These are phyloP conservation scores for Mortierella sp. DNA, from an alignment of 371 early-diverging fungal species.

Conservation along the genomic window DNA sequence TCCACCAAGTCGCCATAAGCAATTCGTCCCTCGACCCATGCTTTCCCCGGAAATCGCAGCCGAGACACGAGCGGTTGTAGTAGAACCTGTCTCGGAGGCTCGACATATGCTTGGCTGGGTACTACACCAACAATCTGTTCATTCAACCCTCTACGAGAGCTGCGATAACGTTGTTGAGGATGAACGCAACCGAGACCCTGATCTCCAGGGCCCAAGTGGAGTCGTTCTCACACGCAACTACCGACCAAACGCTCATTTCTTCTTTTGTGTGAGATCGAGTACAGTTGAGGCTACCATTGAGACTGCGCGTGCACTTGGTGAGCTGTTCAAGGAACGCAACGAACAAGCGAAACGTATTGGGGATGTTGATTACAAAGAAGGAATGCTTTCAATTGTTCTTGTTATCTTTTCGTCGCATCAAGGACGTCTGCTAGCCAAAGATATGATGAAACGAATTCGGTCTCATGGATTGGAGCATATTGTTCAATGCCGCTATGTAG, in stretches of 20 bases:
- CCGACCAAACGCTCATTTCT: slow-evolving; percentile 42
- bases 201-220: slow-evolving; percentile 25
- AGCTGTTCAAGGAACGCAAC: slow-evolving; percentile 27
- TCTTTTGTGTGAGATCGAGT: slow-evolving; percentile 23
- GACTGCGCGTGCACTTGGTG: slow-evolving; percentile 28
- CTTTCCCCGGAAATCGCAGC: slow-evolving; percentile 32
- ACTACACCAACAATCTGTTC: slow-evolving; percentile 24
- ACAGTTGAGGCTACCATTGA: slow-evolving; percentile 22
- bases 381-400: slow-evolving; percentile 27
- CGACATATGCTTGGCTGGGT: slow-evolving; percentile 25
- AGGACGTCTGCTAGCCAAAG: slow-evolving; percentile 30
- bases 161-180: slow-evolving; percentile 33
- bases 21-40: neutral
- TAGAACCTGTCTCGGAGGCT: slow-evolving; percentile 37
- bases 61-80: slow-evolving; percentile 29
- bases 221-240: slow-evolving; percentile 18
- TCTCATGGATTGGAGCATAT: slow-evolving; percentile 30
- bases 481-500: slow-evolving; percentile 37
- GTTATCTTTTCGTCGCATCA: slow-evolving; percentile 41
- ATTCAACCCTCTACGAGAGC: slow-evolving; percentile 32
- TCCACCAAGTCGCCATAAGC: neutral
- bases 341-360: slow-evolving; percentile 4
- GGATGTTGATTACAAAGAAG: slow-evolving; percentile 12
- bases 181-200: slow-evolving; percentile 19
- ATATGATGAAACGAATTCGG: slow-evolving; percentile 32